These are phyloP conservation scores for Boletus smithii DNA, from an alignment of 1,284 basidiomycete species.

Conservation along the genomic window DNA sequence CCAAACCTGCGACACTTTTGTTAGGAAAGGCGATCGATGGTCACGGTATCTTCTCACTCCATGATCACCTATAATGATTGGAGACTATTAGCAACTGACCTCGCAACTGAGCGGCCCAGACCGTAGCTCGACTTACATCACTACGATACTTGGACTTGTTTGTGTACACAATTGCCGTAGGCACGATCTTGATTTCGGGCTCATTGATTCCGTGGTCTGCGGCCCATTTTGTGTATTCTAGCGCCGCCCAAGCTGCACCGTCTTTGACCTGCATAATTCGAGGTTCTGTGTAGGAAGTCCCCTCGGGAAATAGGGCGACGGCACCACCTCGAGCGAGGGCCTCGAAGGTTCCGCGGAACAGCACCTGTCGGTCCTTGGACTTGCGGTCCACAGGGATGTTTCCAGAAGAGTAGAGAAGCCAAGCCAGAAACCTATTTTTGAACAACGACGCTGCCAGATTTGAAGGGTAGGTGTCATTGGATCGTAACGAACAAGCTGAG, in stretches of 20 bases:
- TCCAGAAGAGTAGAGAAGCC: conserved; percentile 82
- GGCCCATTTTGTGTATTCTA: conserved; percentile 87
- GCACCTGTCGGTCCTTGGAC: conserved; percentile 81
- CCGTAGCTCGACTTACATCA: conserved; percentile 45
- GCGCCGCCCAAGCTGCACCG: conserved; percentile 91
- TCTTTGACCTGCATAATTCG: conserved; percentile 93
- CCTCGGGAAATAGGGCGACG: conserved; percentile 94
- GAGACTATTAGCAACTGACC: conserved; percentile 13
- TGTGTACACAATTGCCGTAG: conserved; percentile 89
- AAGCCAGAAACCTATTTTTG: conserved; percentile 67
- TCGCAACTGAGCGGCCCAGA: conserved; percentile 6
- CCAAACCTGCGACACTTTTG: conserved; percentile 60
- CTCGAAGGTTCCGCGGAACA: conserved; percentile 91
- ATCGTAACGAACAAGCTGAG: conserved; percentile 9
- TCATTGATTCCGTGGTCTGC: conserved; percentile 44
- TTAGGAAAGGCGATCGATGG: conserved; percentile 15
- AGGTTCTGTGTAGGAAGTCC: conserved; percentile 87
- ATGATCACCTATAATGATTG: conserved; percentile 54
- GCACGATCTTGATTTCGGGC: conserved; percentile 58
- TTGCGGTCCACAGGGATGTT: conserved; percentile 96
- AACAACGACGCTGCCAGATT: conserved; percentile 64
- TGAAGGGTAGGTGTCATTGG: conserved; percentile 10
- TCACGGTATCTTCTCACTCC: conserved; percentile 46
- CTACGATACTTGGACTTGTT: conserved; percentile 94
- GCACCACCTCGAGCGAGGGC: conserved; percentile 74